A percentile compares a stretch with the other conserved stretches of the same genome.
Evolutionary conservation across 768 basidiomycete genomes (phyloP).

Genomic region (Russula brevipes): DNA sequence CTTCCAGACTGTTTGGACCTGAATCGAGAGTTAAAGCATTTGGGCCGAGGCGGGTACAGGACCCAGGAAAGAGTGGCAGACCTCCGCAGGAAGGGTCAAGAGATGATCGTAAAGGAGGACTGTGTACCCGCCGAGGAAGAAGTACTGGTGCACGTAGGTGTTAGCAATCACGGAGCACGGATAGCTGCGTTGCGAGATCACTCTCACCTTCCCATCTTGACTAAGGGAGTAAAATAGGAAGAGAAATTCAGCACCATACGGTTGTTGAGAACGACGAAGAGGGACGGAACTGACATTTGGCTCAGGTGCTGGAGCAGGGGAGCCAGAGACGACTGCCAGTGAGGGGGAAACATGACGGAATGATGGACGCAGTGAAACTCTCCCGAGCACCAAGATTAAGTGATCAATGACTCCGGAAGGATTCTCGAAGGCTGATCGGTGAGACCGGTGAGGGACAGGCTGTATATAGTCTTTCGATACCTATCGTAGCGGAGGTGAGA

Average conservation of each 20-base stretch:
- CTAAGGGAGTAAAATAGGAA: slow-evolving; percentile 1
- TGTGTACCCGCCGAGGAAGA: slow-evolving; percentile 21
- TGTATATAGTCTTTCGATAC: too few species aligned
- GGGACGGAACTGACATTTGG: slow-evolving; percentile 20
- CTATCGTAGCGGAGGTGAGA: too few species aligned
- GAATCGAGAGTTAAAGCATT: background rate
- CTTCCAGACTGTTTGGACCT: slow-evolving; percentile 25
- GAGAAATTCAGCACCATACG: background rate
- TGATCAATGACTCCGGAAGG: too few species aligned
- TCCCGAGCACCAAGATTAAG: too few species aligned
- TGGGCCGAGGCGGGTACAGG: background rate
- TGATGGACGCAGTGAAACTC: too few species aligned
- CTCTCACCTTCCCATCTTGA: slow-evolving; percentile 19
- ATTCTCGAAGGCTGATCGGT: too few species aligned
- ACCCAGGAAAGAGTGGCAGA: background rate
- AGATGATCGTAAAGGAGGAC: slow-evolving; percentile 23
- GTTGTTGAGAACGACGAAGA: background rate
- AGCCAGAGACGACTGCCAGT: background rate
- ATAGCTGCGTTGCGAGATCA: too few species aligned
- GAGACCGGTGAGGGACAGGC: too few species aligned
- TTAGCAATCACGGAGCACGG: background rate
- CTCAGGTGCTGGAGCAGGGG: slow-evolving; percentile 1
- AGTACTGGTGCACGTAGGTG: slow-evolving; percentile 11
- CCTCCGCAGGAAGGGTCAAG: slow-evolving; percentile 22
- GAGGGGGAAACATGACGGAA: background rate